Percentiles rank a stretch among this genome's conserved stretches.
These are phyloP conservation scores for Pleurotus platypus DNA, from an alignment of 768 basidiomycete species.

Conservation along the genomic window DNA sequence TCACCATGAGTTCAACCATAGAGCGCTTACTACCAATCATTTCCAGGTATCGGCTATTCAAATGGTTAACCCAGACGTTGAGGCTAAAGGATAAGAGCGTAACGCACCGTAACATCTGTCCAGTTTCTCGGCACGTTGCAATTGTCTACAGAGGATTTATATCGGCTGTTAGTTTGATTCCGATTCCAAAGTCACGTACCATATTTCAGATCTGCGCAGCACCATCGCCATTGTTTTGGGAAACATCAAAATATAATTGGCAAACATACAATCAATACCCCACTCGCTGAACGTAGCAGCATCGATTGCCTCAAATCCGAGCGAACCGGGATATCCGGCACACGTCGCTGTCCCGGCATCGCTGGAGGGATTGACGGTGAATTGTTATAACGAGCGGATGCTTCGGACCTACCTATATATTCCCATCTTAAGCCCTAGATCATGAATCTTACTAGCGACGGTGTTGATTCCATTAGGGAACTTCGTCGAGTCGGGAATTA, in stretches of 20 bases:
- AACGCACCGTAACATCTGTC: slow-evolving; percentile 36
- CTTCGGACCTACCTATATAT: slow-evolving; percentile 39
- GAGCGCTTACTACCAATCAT: slow-evolving; percentile 45
- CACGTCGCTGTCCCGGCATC: slow-evolving; percentile 53
- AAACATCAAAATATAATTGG: background rate
- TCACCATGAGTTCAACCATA: too few species aligned
- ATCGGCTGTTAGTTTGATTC: background rate
- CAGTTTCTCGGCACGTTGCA: slow-evolving; percentile 50
- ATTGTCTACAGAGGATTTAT: slow-evolving; percentile 34
- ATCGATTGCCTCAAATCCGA: slow-evolving; percentile 45
- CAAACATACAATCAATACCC: slow-evolving; percentile 41
- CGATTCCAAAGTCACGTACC: slow-evolving; percentile 23
- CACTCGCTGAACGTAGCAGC: slow-evolving; percentile 50
- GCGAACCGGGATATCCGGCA: slow-evolving; percentile 50
- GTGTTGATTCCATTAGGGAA: slow-evolving; percentile 50
- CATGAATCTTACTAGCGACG: slow-evolving; percentile 42
- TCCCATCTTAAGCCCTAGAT: slow-evolving; percentile 45
- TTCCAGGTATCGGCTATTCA: slow-evolving; percentile 28
- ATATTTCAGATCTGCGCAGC: slow-evolving; percentile 40
- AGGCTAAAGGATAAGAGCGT: background rate
- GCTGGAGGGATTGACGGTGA: slow-evolving; percentile 21
- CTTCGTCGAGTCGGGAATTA: slow-evolving; percentile 45
- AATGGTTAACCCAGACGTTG: background rate
- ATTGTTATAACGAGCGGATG: background rate
- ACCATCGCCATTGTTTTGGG: background rate